phyloP scores from a whole-genome alignment of 805 yeast genomes.

The Starmera dryadoides region DNA sequence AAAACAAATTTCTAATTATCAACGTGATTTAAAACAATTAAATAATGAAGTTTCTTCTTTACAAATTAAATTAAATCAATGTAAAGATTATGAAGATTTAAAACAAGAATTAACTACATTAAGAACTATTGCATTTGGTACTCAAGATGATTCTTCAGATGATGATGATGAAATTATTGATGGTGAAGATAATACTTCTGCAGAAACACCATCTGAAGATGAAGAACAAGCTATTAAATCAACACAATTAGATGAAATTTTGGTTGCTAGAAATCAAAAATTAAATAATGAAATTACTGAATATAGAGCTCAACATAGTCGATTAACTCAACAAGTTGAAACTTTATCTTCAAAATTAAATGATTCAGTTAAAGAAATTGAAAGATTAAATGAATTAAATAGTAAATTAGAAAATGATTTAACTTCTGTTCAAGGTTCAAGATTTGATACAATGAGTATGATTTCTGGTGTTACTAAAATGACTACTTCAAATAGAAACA shows the following conservation, averaged over 20 bases:
- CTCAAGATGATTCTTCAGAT: constrained; percentile 23
- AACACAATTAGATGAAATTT: constrained; percentile 42
- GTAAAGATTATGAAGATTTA: constrained; percentile 72
- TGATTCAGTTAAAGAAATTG: constrained; percentile 29
- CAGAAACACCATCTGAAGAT: constrained; percentile 6
- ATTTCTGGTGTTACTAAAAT: constrained; percentile 50
- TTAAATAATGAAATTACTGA: constrained; percentile 65
- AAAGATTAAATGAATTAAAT: constrained; percentile 38
- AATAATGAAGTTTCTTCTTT: constrained; percentile 43
- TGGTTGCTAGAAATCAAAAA: constrained; percentile 65
- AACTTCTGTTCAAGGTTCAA: constrained; percentile 43
- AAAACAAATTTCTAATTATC: constrained; percentile 13
- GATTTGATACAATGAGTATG: constrained; percentile 52
- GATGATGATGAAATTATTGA: constrained; percentile 21
- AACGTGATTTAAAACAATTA: constrained; percentile 29
- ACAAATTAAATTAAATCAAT: constrained; percentile 39
- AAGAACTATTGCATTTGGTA: constrained; percentile 71
- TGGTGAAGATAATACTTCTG: constrained; percentile 7
- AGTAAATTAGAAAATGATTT: constrained; percentile 69
- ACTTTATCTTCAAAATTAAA: constrained; percentile 32
- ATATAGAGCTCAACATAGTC: constrained; percentile 51
- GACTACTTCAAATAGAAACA: constrained; percentile 10
- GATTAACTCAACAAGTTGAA: constrained; percentile 31
- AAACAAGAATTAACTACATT: constrained; percentile 69
- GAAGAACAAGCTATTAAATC: constrained; percentile 19